Base-by-base conservation (phyloP, 2,329 filamentous ascomycete species). In the Aphanocladium album region DNA sequence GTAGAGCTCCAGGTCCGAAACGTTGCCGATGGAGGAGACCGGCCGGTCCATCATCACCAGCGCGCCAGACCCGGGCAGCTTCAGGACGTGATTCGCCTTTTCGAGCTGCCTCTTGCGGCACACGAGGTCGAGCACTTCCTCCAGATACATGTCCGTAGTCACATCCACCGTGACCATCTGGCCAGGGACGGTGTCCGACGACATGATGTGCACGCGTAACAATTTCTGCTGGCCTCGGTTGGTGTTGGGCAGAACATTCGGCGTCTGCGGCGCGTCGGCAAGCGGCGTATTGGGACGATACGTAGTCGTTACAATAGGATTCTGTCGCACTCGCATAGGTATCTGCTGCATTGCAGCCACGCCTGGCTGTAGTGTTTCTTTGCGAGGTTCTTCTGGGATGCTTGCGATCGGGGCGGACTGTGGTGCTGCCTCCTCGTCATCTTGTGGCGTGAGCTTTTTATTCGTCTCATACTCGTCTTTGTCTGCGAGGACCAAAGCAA, bases 91-190 rank as follows among this genome's bases (percentile, higher is more conserved):
- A 60, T 88, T 85, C 19, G 83, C 88, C 76, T 92, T 91, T 71
- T 95, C 91, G 0, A 95, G 78, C 61, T 90, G 86, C 47, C 91
- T 81, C 73, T 90, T 90, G 46, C 87, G 84, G 71, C 90, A 95
- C 2, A 90, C 87, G 65, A 86, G 80, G 69, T 93, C 90, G 56
- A 93, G 85, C 30, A 95, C 85, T 71, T 95, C 90, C 47, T 89
- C 89, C 49, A 95, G 84, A 71, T 93, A 95, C 33, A 88, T 93
- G 66, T 93, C 89, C 0, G 89, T 91, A 0, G 89, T 93, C 50
- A 91, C 89, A 63, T 90, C 86, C 19, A 93, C 77, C 1, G 86
- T 88, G 25, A 91, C 83, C 76, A 87, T 85, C 68, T 89, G 88
- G n/a, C 89, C 88, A 51, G 89, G 85, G 9, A 88, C 82, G 6